Conservation (phyloP, 345 rosid species). For the Nasturtium officinale region DNA sequence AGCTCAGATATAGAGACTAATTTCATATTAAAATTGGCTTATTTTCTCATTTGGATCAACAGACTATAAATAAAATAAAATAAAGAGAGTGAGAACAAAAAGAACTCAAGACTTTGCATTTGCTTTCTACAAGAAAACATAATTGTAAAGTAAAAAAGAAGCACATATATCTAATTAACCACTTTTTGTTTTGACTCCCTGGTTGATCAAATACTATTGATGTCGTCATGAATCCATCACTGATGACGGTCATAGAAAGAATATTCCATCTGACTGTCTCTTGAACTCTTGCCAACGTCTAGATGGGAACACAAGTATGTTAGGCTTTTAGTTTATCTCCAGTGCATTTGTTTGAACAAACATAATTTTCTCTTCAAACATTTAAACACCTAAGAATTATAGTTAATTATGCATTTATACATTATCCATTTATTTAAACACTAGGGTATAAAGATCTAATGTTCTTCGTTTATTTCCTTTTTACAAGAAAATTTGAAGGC, state of each 20-base stretch:
- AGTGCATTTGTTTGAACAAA: constrained; percentile 15
- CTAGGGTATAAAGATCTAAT: neutral
- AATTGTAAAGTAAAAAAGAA: constrained; percentile 23
- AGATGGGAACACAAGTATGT: constrained; percentile 2
- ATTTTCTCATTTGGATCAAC: constrained; percentile 13
- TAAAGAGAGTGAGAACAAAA: constrained; percentile 1
- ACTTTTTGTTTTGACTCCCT: constrained; percentile 30
- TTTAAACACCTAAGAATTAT: neutral
- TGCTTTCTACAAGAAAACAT: constrained; percentile 14
- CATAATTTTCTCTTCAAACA: constrained; percentile 1
- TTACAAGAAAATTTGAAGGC: neutral
- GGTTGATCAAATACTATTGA: neutral
- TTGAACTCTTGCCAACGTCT: neutral
- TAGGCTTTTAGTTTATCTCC: neutral
- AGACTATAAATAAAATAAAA: neutral
- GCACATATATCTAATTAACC: neutral
- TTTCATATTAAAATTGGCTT: neutral
- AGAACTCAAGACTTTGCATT: constrained; percentile 12
- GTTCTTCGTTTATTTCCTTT: neutral
- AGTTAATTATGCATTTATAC: neutral
- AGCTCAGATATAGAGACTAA: neutral
- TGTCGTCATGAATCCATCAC: constrained; percentile 26
- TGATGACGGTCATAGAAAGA: constrained; percentile 22
- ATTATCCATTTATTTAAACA: neutral
- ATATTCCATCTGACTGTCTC: neutral